phyloP scores from a whole-genome alignment of 306 rosid species.

The Vachellia collinsii region DNA sequence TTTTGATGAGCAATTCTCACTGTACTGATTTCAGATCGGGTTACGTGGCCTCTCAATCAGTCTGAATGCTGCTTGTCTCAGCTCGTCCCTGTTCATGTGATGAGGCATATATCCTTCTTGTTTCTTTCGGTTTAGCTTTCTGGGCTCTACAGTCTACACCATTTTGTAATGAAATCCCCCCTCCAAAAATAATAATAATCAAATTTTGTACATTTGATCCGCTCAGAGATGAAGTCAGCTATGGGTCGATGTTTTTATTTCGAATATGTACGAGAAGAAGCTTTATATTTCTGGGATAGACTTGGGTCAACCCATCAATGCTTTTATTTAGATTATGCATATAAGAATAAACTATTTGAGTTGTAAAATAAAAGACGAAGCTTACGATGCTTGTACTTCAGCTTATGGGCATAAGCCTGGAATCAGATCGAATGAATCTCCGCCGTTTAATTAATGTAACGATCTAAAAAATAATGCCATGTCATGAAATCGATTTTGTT shows the following conservation, averaged over 20 bases:
- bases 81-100: neutral
- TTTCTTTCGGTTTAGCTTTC: constrained; percentile 29
- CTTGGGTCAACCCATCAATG: no score
- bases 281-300: no score
- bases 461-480: no score
- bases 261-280: no score
- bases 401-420: no score
- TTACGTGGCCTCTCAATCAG: constrained; percentile 24
- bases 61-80: neutral
- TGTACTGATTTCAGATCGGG: constrained; percentile 52
- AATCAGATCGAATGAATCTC: no score
- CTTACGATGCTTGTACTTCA: no score
- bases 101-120: constrained; percentile 13
- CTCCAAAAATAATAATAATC: neutral
- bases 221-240: neutral
- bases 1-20: constrained; percentile 36
- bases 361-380: neutral
- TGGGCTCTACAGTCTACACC: constrained; percentile 3
- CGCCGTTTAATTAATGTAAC: no score
- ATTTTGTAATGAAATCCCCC: constrained; percentile 34
- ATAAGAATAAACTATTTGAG: no score
- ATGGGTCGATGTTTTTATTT: no score
- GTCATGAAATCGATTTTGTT: no score
- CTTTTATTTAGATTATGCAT: no score
- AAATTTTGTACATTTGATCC: neutral